Conservation (phyloP, 306 rosid genomes). For the Aeschynomene evenia region DNA sequence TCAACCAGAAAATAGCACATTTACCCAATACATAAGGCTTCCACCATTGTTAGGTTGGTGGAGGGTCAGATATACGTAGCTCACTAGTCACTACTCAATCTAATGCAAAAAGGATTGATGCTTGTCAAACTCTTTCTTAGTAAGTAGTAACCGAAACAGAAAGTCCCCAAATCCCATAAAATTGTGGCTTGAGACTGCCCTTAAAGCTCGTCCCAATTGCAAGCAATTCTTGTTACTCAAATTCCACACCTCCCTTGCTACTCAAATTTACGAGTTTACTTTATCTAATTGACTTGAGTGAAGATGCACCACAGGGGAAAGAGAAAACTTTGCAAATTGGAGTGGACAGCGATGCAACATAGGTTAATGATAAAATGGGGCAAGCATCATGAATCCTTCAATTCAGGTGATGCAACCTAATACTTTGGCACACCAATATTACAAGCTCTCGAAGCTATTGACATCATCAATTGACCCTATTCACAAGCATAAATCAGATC, state of each 20-base stretch:
- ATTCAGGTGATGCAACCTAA: neutral
- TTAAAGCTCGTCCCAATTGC: too few relatives aligned
- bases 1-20: neutral
- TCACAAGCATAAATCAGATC: neutral
- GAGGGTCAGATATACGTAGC: neutral
- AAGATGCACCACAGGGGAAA: neutral
- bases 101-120: neutral
- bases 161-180: neutral
- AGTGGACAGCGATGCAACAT: neutral
- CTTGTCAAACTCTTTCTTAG: constrained; percentile 3
- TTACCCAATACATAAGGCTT: neutral
- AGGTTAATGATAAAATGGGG: neutral
- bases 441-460: constrained; percentile 1
- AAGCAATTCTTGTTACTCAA: neutral
- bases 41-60: neutral
- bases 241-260: neutral
- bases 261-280: neutral
- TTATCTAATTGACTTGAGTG: neutral
- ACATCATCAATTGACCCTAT: neutral
- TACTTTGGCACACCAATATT: neutral
- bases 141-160: neutral
- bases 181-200: too few relatives aligned
- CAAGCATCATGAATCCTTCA: constrained; percentile 1
- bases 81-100: neutral
- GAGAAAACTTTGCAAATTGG: neutral